A percentile compares a stretch with the other conserved stretches of the same genome.
phyloP scores from a whole-genome alignment of 768 basidiomycete genomes.

The Psilocybe sp. region DNA sequence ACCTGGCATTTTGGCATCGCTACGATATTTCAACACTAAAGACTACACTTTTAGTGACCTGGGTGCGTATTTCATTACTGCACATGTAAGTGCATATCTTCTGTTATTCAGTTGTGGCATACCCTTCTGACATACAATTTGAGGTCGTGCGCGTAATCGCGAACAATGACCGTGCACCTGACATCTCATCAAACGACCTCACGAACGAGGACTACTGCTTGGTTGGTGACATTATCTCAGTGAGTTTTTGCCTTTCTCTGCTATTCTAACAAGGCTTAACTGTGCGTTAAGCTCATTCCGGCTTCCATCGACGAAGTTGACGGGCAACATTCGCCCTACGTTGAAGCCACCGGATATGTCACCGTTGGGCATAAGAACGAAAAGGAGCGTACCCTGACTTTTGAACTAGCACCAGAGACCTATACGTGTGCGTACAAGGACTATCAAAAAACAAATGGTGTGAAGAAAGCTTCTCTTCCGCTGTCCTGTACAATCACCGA shows the following conservation, averaged over 20 bases:
- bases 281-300: too few species aligned
- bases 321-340: too few species aligned
- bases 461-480: constrained; percentile 4
- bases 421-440: constrained; percentile 4
- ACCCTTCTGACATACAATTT: neutral
- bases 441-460: constrained; percentile 4
- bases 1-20: neutral
- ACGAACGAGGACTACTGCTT: constrained; percentile 2
- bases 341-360: neutral
- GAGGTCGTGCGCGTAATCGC: constrained; percentile 5
- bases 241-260: neutral
- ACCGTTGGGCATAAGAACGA: neutral
- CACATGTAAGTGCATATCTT: constrained; percentile 3
- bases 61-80: constrained; percentile 4
- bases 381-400: constrained; percentile 2
- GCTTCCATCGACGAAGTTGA: too few species aligned
- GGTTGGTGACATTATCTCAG: constrained; percentile 6
- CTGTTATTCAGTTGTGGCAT: too few species aligned
- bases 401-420: constrained; percentile 7
- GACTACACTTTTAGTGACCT: constrained; percentile 1
- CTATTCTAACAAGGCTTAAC: neutral
- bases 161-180: neutral
- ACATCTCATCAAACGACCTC: constrained; percentile 2
- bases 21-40: constrained; percentile 3
- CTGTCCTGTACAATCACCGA: neutral